Evolutionary conservation across 2,329 filamentous ascomycete genomes (phyloP).

Genomic region (Westerdykella ornata): DNA sequence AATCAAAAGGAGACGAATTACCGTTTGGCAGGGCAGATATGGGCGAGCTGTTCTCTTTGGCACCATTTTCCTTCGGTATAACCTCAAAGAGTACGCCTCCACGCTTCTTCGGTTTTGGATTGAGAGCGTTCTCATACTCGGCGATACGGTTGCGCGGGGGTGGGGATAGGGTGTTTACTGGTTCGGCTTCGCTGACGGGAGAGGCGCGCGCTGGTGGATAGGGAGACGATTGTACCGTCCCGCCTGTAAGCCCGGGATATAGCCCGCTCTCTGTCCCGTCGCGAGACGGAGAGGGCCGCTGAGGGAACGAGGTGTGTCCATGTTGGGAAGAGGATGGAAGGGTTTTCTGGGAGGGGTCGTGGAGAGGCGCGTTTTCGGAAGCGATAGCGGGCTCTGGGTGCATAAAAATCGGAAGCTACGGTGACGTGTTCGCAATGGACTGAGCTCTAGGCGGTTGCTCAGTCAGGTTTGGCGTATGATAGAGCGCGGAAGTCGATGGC

Average conservation of each 20-base stretch:
- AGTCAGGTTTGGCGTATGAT: constrained; percentile 15
- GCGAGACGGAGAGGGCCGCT: constrained; percentile 17
- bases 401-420: constrained; percentile 51
- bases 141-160: constrained; percentile 47
- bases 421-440: constrained; percentile 40
- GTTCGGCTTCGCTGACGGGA: constrained; percentile 12
- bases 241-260: constrained; percentile 6
- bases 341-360: constrained; percentile 36
- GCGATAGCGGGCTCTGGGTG: constrained; percentile 53
- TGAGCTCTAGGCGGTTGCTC: constrained; percentile 47
- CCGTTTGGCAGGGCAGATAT: constrained; percentile 71
- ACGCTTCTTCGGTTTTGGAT: constrained; percentile 33
- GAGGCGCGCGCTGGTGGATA: constrained; percentile 8
- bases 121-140: constrained; percentile 49
- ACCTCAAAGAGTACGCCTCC: constrained; percentile 49
- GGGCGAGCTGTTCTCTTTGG: constrained; percentile 42
- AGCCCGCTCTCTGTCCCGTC: constrained; percentile 25
- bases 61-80: constrained; percentile 42
- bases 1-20: constrained; percentile 38
- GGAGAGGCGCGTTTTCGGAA: constrained; percentile 41
- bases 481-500: too few species aligned
- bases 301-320: constrained; percentile 40
- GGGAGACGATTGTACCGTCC: constrained; percentile 18
- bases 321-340: constrained; percentile 47
- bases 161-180: constrained; percentile 33